These are phyloP conservation scores for Pseudocercospora musae DNA, from an alignment of 2,329 filamentous ascomycete genomes.

Conservation along the genomic window DNA sequence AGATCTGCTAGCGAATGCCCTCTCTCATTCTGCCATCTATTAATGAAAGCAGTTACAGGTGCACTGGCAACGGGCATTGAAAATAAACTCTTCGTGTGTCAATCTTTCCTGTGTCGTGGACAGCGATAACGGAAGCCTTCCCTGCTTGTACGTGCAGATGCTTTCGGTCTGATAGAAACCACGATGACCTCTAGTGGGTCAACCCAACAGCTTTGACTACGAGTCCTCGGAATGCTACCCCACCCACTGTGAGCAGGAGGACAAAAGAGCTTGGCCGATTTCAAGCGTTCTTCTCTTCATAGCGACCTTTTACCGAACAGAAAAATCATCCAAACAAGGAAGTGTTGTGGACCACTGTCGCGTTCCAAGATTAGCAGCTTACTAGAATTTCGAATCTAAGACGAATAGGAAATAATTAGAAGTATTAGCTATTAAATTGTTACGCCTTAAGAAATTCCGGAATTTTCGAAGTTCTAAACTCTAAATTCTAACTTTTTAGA, in stretches of 20 bases:
- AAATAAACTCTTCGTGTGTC: background rate
- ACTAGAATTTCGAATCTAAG: too few species aligned
- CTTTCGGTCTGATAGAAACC: constrained; percentile 2
- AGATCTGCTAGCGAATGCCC: background rate
- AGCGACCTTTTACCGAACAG: background rate
- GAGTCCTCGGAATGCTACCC: background rate
- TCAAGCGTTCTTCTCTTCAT: background rate
- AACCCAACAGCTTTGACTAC: background rate
- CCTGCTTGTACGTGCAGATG: background rate
- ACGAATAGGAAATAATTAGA: too few species aligned
- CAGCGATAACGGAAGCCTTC: background rate
- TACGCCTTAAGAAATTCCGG: too few species aligned
- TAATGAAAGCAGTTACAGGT: background rate
- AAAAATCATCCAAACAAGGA: background rate
- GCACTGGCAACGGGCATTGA: background rate
- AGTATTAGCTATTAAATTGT: too few species aligned
- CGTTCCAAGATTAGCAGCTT: too few species aligned
- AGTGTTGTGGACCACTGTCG: too few species aligned
- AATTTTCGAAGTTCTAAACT: too few species aligned
- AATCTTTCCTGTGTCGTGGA: background rate
- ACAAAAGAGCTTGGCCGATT: background rate
- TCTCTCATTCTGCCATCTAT: background rate
- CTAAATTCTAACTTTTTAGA: too few species aligned
- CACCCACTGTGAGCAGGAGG: background rate
- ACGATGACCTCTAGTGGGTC: constrained; percentile 10